phyloP scores from a whole-genome alignment of 108 stramenopile genomes.

The Fistulifera pelliculosa region DNA sequence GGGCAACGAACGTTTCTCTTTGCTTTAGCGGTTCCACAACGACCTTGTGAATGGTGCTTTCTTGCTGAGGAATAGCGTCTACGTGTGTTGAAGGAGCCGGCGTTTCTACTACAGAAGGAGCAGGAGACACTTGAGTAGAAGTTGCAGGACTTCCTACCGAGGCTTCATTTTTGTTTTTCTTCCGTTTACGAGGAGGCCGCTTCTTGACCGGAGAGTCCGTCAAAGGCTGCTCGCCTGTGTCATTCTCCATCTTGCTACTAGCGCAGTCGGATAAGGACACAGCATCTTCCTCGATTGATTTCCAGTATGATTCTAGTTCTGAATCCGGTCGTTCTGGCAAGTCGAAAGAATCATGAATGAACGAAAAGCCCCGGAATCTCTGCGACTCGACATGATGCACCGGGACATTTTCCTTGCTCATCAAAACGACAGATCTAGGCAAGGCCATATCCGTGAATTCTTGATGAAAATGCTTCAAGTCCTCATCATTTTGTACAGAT shows the following conservation, averaged over 20 bases:
- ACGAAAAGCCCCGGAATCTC: slow-evolving; percentile 80
- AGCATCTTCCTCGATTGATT: slow-evolving; percentile 61
- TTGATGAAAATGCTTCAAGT: slow-evolving; percentile 79
- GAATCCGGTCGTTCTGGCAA: slow-evolving; percentile 48
- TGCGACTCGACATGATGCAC: slow-evolving; percentile 57
- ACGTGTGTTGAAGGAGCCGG: not conserved
- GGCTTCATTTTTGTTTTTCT: slow-evolving; percentile 49
- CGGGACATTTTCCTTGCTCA: slow-evolving; percentile 36
- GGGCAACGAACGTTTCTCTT: not conserved
- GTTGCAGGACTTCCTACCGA: slow-evolving; percentile 5
- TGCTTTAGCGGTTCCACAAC: not conserved
- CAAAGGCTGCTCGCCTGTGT: slow-evolving; percentile 3
- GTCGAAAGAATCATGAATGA: slow-evolving; percentile 69
- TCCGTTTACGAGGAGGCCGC: slow-evolving; percentile 64
- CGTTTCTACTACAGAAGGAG: slow-evolving; percentile 2
- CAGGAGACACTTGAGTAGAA: not conserved
- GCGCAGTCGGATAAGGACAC: slow-evolving; percentile 74
- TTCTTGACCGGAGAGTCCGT: slow-evolving; percentile 52
- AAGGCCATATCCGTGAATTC: slow-evolving; percentile 79
- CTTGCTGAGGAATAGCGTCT: not conserved
- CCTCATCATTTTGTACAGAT: slow-evolving; percentile 62
- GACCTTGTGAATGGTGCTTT: not conserved
- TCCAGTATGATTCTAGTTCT: slow-evolving; percentile 77
- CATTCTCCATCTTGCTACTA: slow-evolving; percentile 41
- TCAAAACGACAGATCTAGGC: slow-evolving; percentile 70